Conservation (phyloP, 257 asterid genomes). For the Primulina huaijiensis region DNA sequence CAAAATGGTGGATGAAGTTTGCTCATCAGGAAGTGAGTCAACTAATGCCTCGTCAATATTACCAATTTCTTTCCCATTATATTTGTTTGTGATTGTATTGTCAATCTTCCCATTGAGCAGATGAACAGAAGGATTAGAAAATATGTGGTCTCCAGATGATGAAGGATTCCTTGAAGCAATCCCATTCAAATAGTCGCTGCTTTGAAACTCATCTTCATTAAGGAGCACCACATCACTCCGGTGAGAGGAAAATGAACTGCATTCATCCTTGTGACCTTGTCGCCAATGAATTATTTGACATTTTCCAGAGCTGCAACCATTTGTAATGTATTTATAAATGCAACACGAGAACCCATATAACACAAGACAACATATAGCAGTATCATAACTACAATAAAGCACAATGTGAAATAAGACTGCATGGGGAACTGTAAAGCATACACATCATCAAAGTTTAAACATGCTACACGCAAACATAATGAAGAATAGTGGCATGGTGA, state of each 20-base stretch:
- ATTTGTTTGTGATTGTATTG: conserved; percentile 20
- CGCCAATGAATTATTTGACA: conserved; percentile 88
- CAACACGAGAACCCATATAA: not conserved
- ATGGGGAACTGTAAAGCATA: not conserved
- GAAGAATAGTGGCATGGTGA: too few species aligned
- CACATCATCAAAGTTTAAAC: too few species aligned
- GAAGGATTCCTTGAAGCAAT: conserved; percentile 29
- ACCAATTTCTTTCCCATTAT: conserved; percentile 28
- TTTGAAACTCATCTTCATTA: conserved; percentile 33
- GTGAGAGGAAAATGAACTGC: conserved; percentile 38
- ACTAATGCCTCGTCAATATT: conserved; percentile 21
- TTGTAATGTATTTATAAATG: conserved; percentile 9
- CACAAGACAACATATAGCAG: not conserved
- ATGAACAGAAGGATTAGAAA: conserved; percentile 29
- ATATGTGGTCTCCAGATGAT: conserved; percentile 24
- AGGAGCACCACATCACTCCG: conserved; percentile 26
- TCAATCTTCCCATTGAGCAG: conserved; percentile 28
- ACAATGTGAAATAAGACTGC: not conserved
- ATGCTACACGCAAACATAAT: too few species aligned
- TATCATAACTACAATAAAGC: not conserved
- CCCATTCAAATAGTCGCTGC: conserved; percentile 27
- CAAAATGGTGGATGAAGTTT: conserved; percentile 28
- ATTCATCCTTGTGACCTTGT: conserved; percentile 75
- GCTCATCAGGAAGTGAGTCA: conserved; percentile 29
- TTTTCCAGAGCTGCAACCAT: conserved; percentile 63